These are phyloP conservation scores for Penicillium oxalicum DNA, from an alignment of 2,329 filamentous ascomycete species.

Conservation along the genomic window DNA sequence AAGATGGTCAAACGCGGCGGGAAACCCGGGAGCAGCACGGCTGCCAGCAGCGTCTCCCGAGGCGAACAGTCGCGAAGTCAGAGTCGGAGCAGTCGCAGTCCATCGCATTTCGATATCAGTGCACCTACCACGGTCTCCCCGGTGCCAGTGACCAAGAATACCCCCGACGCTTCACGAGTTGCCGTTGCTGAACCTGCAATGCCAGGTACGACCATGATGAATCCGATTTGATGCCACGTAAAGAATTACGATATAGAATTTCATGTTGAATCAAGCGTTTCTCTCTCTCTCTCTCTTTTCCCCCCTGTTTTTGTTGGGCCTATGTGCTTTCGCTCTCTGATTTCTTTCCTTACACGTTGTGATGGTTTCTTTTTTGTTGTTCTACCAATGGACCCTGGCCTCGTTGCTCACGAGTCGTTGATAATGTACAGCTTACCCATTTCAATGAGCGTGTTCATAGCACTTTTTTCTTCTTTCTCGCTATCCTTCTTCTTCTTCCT, in stretches of 20 bases:
- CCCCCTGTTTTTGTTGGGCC: background rate
- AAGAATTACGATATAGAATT: conserved; percentile 13
- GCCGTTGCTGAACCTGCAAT: conserved; percentile 17
- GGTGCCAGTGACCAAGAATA: conserved; percentile 15
- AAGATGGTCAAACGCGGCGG: conserved; percentile 77
- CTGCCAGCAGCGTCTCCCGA: conserved; percentile 24
- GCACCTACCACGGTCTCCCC: conserved; percentile 19
- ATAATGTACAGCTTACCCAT: too few relatives aligned
- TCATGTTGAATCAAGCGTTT: conserved; percentile 5
- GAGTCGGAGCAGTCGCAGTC: conserved; percentile 27
- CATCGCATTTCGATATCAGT: conserved; percentile 18
- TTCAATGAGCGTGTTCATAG: too few relatives aligned
- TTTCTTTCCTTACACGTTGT: background rate
- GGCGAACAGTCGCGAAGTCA: conserved; percentile 28
- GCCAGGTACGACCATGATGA: conserved; percentile 29
- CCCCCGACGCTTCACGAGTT: conserved; percentile 5
- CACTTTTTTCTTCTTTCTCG: background rate
- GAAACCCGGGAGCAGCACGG: conserved; percentile 32
- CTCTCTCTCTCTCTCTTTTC: background rate
- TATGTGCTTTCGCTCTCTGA: background rate
- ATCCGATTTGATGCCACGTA: conserved; percentile 27
- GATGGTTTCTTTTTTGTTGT: background rate
- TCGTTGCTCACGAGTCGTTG: too few relatives aligned
- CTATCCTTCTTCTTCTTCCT: too few relatives aligned
- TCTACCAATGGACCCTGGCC: too few relatives aligned